Percentiles rank a stretch among this genome's conserved stretches.
phyloP scores from a whole-genome alignment of 768 basidiomycete genomes.

The Lactarius indigo region DNA sequence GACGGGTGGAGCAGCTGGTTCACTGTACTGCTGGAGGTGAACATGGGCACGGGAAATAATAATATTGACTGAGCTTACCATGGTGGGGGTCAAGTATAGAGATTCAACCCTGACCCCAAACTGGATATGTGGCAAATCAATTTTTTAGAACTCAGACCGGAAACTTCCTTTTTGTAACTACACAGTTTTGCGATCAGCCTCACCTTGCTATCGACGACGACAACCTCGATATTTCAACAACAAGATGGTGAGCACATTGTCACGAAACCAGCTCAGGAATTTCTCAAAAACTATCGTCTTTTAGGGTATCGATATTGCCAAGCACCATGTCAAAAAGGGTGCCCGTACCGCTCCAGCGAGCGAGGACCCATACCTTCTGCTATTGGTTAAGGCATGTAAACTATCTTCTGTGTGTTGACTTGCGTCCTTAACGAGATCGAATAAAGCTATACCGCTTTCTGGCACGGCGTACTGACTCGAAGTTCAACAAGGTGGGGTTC shows the following conservation, averaged over 20 bases:
- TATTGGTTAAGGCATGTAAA: slow-evolving; percentile 86
- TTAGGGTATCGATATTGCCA: slow-evolving; percentile 92
- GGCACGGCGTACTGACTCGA: slow-evolving; percentile 91
- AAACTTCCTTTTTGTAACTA: slow-evolving; percentile 45
- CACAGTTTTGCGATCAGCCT: slow-evolving; percentile 66
- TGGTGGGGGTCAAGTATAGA: slow-evolving; percentile 47
- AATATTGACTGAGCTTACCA: slow-evolving; percentile 49
- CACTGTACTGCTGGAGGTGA: slow-evolving; percentile 54
- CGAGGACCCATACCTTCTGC: slow-evolving; percentile 97
- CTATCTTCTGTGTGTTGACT: slow-evolving; percentile 20
- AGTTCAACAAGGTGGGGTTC: slow-evolving; percentile 82
- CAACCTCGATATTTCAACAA: slow-evolving; percentile 38
- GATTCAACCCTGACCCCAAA: slow-evolving; percentile 33
- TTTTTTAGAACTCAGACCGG: slow-evolving; percentile 29
- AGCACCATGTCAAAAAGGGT: slow-evolving; percentile 99
- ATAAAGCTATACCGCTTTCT: slow-evolving; percentile 95
- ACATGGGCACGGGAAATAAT: background rate
- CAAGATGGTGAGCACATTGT: slow-evolving; percentile 78
- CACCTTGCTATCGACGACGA: slow-evolving; percentile 34
- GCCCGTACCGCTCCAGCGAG: slow-evolving; percentile 92
- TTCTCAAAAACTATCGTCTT: slow-evolving; percentile 7
- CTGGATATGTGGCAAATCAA: slow-evolving; percentile 20
- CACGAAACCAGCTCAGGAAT: slow-evolving; percentile 25
- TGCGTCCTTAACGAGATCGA: slow-evolving; percentile 16
- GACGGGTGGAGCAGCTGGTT: slow-evolving; percentile 52